Percentiles rank a stretch among this genome's conserved stretches.
Conservation (phyloP, 257 asterid genomes). For the Scutellaria minor region DNA sequence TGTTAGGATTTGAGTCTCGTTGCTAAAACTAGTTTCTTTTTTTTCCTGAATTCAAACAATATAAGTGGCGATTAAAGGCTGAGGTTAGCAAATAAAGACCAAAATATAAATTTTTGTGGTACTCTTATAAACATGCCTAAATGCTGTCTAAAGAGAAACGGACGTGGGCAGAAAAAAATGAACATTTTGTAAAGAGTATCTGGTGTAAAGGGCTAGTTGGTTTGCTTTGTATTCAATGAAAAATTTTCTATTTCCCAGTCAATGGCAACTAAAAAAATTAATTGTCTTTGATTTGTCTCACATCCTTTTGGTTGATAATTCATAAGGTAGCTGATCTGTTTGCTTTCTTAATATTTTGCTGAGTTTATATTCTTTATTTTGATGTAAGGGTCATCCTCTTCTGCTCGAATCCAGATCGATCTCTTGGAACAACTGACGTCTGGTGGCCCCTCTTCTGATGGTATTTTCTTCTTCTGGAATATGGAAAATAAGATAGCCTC, state of each 20-base stretch:
- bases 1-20: neutral
- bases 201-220: neutral
- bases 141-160: constrained; percentile 8
- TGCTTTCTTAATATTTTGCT: neutral
- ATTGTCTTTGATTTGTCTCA: neutral
- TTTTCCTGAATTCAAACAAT: neutral
- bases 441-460: constrained; percentile 53
- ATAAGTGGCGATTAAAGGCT: constrained; percentile 1
- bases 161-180: neutral
- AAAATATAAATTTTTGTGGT: neutral
- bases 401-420: constrained; percentile 77
- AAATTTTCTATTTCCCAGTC: neutral
- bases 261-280: neutral
- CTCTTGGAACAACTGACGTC: constrained; percentile 85
- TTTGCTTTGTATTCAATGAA: neutral
- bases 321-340: neutral
- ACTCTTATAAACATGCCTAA: neutral
- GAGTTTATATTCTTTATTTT: constrained; percentile 9
- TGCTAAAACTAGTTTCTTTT: neutral
- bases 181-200: neutral
- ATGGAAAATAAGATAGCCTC: neutral
- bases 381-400: constrained; percentile 57
- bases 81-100: neutral
- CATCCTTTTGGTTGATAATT: constrained; percentile 10
- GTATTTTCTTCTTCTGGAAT: constrained; percentile 35